These are phyloP conservation scores for Pythium coloratum DNA, from an alignment of 352 stramenopile species.

Conservation along the genomic window DNA sequence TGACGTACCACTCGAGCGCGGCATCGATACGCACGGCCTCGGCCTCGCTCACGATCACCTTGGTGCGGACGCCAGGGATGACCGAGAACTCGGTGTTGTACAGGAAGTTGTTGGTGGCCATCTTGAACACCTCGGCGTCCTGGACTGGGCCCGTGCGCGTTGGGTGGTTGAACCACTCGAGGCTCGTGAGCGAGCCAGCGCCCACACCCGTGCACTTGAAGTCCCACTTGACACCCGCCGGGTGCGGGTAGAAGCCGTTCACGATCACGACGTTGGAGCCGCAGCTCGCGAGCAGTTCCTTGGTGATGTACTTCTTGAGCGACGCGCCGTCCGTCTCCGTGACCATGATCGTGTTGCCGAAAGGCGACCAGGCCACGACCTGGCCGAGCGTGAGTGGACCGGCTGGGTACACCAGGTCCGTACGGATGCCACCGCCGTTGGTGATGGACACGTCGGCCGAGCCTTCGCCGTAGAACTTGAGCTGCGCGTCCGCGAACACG, in stretches of 20 bases:
- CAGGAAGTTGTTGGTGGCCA: constrained; percentile 58
- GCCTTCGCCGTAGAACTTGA: constrained; percentile 50
- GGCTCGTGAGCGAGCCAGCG: constrained; percentile 38
- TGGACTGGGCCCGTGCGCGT: constrained; percentile 44
- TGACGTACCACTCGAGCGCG: constrained; percentile 47
- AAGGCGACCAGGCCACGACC: constrained; percentile 64
- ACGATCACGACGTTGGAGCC: constrained; percentile 41
- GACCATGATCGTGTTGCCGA: constrained; percentile 68
- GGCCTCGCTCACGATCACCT: constrained; percentile 40
- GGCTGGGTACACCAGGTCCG: constrained; percentile 53
- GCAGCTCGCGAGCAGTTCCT: constrained; percentile 51
- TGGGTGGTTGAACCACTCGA: constrained; percentile 63
- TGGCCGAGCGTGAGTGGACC: constrained; percentile 54
- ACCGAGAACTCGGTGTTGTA: constrained; percentile 53
- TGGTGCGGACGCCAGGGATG: constrained; percentile 36
- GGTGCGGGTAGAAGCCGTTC: constrained; percentile 71
- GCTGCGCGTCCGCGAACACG: constrained; percentile 52
- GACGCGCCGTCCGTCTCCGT: constrained; percentile 53
- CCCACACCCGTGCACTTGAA: constrained; percentile 54
- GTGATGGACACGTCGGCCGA: constrained; percentile 55
- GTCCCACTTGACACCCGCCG: constrained; percentile 64
- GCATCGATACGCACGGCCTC: constrained; percentile 53
- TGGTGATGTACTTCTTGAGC: constrained; percentile 59
- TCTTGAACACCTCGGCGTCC: constrained; percentile 59
- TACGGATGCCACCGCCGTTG: constrained; percentile 71